Base-by-base conservation (phyloP, 192 early-diverging fungal species). In the Chytriomyces sp. region DNA sequence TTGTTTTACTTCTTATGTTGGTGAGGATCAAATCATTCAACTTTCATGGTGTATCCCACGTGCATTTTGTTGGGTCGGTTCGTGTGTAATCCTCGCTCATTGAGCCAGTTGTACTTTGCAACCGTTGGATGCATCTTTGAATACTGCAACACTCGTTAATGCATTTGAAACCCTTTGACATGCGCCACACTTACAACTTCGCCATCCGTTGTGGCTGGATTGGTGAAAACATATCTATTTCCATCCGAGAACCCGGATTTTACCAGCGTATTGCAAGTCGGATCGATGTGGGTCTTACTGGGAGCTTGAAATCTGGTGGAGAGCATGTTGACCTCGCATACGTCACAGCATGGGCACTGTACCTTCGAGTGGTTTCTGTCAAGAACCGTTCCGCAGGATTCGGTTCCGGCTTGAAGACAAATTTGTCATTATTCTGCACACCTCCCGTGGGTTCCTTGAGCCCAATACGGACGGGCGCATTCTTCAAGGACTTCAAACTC, bases 391-490 rank as follows among this genome's bases (percentile, higher is more conserved):
- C 67, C 8, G 5, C 62, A 40, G 74, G 49, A 41, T 74, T 59
- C n/a, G 71, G 58, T 14, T 72, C 78, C 39, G 38, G 36, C 5
- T 22, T 25, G 56, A 33, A 63, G 3, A 76, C 36, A 52, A 64
- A 73, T 44, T 70, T 71, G 4, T 64, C 68, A 63, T 84, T 84
- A 73, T 84, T 84, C 1, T 76, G 74, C 44, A 84, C 82, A 36
- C 75, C 73, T 0, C 82, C 82, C 10, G 81, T 79, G 6, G 79
- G 58, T 41, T 81, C 82, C 61, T 84, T 84, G 30, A 54, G 36
- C 3, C 81, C 81, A 56, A 67, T 73, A 33, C 52, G 28, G 0
- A 39, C 10, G 17, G 30, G 22, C 34, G 12, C 4, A 22, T 59
- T 52, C 8, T n/a, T 22, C 0, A 73, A 7, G 8, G n/a, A 22